Evolutionary conservation across 2,329 filamentous ascomycete species (phyloP).

Genomic region (Ophioceras dolichostomum): DNA sequence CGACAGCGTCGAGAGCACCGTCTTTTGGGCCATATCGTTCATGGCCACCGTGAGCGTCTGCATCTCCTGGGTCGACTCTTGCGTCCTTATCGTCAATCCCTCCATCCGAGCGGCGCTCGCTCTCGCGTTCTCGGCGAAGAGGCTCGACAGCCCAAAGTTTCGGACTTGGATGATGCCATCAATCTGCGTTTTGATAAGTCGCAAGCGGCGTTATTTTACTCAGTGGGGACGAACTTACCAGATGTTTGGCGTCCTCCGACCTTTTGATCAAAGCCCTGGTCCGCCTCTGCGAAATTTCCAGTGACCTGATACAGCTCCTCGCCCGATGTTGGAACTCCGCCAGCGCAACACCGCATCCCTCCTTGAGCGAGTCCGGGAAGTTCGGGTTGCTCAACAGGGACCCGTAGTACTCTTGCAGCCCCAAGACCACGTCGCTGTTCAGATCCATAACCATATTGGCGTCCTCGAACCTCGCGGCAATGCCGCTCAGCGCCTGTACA

Average conservation of each 20-base stretch:
- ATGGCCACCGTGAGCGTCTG: neutral
- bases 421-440: neutral
- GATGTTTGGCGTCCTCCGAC: too few relatives aligned
- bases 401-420: neutral
- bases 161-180: conserved; percentile 1
- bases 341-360: neutral
- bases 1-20: neutral
- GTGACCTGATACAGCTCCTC: too few relatives aligned
- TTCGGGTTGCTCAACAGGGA: neutral
- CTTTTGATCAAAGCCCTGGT: too few relatives aligned
- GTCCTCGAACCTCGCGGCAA: neutral
- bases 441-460: neutral
- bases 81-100: neutral
- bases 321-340: neutral
- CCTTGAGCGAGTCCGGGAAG: neutral
- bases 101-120: neutral
- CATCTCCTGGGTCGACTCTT: neutral
- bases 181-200: neutral
- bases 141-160: neutral
- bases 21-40: neutral
- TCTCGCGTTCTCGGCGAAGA: neutral
- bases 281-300: too few relatives aligned
- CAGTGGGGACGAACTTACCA: too few relatives aligned
- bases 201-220: too few relatives aligned
- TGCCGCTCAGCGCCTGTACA: neutral